A percentile compares a stretch with the other conserved stretches of the same genome.
phyloP scores from a whole-genome alignment of 257 asterid genomes.

The Plantago elongata region DNA sequence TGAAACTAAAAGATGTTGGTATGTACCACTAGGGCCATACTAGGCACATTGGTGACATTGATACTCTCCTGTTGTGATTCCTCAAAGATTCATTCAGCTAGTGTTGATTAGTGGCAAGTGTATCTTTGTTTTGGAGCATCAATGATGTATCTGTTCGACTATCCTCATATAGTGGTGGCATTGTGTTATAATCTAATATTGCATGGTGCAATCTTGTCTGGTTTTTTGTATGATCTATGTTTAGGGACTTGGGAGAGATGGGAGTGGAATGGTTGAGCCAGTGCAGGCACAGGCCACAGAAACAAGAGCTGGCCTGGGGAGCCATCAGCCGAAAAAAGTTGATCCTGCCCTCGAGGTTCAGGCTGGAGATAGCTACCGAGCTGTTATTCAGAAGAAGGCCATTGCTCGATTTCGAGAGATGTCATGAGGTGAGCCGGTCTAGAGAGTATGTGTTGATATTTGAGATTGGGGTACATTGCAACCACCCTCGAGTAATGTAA shows the following conservation, averaged over 20 bases:
- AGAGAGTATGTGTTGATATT: neutral
- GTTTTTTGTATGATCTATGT: constrained; percentile 29
- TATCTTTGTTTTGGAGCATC: constrained; percentile 21
- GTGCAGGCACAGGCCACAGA: constrained; percentile 75
- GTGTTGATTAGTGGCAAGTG: neutral
- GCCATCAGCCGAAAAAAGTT: constrained; percentile 72
- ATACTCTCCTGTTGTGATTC: too few relatives aligned
- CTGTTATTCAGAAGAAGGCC: constrained; percentile 95
- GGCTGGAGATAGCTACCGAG: constrained; percentile 95
- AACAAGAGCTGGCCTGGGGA: constrained; percentile 84
- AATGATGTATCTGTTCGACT: constrained; percentile 18
- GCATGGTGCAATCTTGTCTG: constrained; percentile 33
- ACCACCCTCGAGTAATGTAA: constrained; percentile 1
- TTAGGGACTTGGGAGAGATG: constrained; percentile 94
- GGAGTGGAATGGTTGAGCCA: constrained; percentile 96
- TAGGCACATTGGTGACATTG: too few relatives aligned
- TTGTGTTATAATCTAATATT: constrained; percentile 34
- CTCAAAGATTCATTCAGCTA: too few relatives aligned
- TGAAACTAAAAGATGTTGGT: too few relatives aligned
- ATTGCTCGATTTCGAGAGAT: constrained; percentile 95
- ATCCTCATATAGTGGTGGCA: constrained; percentile 15
- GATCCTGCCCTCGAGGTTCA: constrained; percentile 87
- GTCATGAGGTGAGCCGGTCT: constrained; percentile 42
- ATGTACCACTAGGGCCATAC: too few relatives aligned
- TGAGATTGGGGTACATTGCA: constrained; percentile 7